Percentiles rank a stretch among this genome's conserved stretches.
Evolutionary conservation across 139 green algal species (phyloP).

Genomic region (Auxenochlorella pyrenoidosa): DNA sequence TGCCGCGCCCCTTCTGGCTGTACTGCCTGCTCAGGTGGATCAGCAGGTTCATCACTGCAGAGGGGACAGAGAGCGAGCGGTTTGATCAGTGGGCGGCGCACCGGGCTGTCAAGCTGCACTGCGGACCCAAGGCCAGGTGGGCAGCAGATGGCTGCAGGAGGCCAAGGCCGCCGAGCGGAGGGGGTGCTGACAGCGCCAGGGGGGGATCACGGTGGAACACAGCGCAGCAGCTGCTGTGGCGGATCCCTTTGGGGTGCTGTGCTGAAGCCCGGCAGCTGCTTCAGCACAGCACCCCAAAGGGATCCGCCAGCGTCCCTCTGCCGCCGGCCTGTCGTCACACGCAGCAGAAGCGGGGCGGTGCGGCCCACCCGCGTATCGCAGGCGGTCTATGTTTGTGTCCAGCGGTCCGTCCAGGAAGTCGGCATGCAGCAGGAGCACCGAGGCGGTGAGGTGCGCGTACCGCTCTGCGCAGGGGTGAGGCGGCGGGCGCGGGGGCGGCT

Average conservation of each 20-base stretch:
- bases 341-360: not conserved
- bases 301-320: too few species aligned
- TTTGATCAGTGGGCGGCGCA: not conserved
- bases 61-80: not conserved
- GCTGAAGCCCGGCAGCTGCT: too few species aligned
- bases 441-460: constrained; percentile 85
- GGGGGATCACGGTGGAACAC: too few species aligned
- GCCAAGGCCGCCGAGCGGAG: too few species aligned
- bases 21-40: constrained; percentile 59
- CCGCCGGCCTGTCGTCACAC: too few species aligned
- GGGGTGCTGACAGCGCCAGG: too few species aligned
- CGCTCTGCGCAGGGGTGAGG: constrained; percentile 38
- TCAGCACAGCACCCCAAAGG: too few species aligned
- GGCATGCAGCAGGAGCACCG: constrained; percentile 84
- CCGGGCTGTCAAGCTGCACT: not conserved
- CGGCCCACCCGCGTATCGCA: constrained; percentile 54
- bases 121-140: not conserved
- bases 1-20: constrained; percentile 59
- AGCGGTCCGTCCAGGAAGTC: constrained; percentile 71
- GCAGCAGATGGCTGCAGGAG: too few species aligned
- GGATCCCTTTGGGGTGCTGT: too few species aligned
- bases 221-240: too few species aligned
- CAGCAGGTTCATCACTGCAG: constrained; percentile 72
- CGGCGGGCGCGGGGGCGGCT: not conserved
- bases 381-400: constrained; percentile 74